Conservation (phyloP, 345 rosid species). For the Arabis hirsuta region DNA sequence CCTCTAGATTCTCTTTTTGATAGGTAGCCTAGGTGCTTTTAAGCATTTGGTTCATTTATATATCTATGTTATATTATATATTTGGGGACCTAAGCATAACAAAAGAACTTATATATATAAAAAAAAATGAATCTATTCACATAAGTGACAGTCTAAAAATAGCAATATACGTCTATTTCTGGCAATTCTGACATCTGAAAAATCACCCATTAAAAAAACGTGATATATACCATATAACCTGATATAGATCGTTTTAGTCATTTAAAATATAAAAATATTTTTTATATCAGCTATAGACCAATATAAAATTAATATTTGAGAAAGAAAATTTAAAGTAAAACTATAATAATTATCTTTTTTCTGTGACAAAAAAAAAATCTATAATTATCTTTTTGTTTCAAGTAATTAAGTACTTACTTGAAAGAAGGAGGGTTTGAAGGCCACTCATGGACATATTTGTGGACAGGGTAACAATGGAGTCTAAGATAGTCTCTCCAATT, state of each 20-base stretch:
- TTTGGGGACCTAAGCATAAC: background rate
- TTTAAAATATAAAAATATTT: background rate
- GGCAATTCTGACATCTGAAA: background rate
- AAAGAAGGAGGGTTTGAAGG: constrained; percentile 76
- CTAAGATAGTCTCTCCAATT: constrained; percentile 93
- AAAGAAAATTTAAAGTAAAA: constrained; percentile 1
- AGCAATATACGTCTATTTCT: constrained; percentile 10
- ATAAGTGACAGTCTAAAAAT: constrained; percentile 1
- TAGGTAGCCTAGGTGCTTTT: constrained; percentile 14
- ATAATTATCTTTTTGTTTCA: background rate
- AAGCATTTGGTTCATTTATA: background rate
- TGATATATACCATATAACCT: background rate
- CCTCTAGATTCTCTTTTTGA: background rate
- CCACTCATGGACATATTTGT: constrained; percentile 75
- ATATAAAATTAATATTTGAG: background rate
- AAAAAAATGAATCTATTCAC: background rate
- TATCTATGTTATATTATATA: background rate
- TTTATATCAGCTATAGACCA: background rate
- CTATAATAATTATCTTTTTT: background rate
- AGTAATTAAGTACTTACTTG: constrained; percentile 51
- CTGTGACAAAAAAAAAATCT: too few species aligned
- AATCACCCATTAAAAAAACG: background rate
- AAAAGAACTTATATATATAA: background rate
- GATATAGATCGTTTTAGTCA: background rate
- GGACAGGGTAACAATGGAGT: constrained; percentile 76